Base-by-base conservation (phyloP, 257 asterid genomes). In the Cordia subcordata region DNA sequence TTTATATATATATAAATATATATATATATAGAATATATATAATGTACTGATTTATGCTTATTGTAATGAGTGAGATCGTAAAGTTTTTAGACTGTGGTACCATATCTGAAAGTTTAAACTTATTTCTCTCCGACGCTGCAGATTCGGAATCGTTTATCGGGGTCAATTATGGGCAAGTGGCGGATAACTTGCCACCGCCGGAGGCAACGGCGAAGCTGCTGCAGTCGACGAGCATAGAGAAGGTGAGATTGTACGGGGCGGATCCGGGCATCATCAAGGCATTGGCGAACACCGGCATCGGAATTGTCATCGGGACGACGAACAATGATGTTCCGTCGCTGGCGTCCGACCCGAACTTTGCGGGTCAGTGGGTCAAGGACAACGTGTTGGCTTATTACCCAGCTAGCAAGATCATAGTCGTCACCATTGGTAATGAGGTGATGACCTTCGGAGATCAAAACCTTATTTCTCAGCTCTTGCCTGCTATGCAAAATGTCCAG, bases 391-490 rank as follows among this genome's bases (percentile, higher is more conserved):
- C 77, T 2, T 75, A 49, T 64, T 42, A 67, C 61, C 75, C 81
- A 23, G 67, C 56, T 52, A 71, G 72, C 15, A 54, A 19, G 22
- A 71, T 75, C 69, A 66, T 39, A 65, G 49, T 66, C 50, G 70
- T 75, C 60, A 69, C 64, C 60, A 75, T 68, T 22, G 82, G 82
- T 4, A 77, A 73, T 19, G 82, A 77, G 39, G 57, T 75, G 52
- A 44, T 71, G 10, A 66, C 70, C 57, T 67, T 68, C 53, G 69
- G 74, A 6, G 69, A 68, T 39, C 55, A 38, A 18, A 60, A 60
- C 53, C 74, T 75, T 40, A 35, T 68, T 20, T 60, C 53, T 13
- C 71, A 75, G 58, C 77, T 75, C 57, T 63, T 75, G 13, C 69
- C 72, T 0, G 81, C 75, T 12, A 71, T 62, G 65, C 47, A 44